Evolutionary conservation across 805 yeast species (phyloP), one percentile per base, ranked within the genome.

Genomic region (Maudiozyma bulderi): DNA sequence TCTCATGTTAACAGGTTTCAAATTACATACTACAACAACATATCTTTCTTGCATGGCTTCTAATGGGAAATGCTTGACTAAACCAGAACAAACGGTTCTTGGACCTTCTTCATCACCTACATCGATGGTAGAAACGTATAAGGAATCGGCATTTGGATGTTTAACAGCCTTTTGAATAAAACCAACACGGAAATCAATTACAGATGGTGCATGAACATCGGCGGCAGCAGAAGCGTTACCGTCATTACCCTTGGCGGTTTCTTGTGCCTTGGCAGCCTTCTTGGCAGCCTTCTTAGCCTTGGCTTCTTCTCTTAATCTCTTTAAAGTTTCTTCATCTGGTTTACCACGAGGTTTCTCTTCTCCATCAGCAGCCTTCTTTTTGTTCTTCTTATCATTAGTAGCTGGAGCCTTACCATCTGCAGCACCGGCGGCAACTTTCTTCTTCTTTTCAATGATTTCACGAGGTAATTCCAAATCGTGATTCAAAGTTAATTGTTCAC

Each of bases 1-100:
- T 73, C 99, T 84, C 99, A 93, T 93, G 62, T 82, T 83, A 40
- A 90, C 99, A 15, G 99, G 99, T 74, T 93, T 93, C 71, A 93
- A 79, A 75, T 95, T 95, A 59, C 97, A 96, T 60, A 93, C 89
- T 50, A 84, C 84, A 43, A 93, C 84, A 46, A 91, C 95, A 60
- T 78, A 78, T 68, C 98, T 84, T 69, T 87, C 80, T 77, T 93
- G 99, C 96, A 93, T 84, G 41, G 85, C 95, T 72, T 93, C 98
- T 55, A 95, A 68, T 40, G 95, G 82, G 65, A 86, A 77, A 71
- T 86, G 81, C 58, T 87, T 87, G 54, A 89, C 97, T 61, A 93
- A 76, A 58, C 99, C 99, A 10, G 96, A 87, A 74, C 99, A 93
- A 50, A 93, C 95, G 32, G 98, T 93, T 75, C 99, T 82, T 64